Evolutionary conservation across 2,329 filamentous ascomycete genomes (phyloP).

Genomic region (Colletotrichum nymphaeae): DNA sequence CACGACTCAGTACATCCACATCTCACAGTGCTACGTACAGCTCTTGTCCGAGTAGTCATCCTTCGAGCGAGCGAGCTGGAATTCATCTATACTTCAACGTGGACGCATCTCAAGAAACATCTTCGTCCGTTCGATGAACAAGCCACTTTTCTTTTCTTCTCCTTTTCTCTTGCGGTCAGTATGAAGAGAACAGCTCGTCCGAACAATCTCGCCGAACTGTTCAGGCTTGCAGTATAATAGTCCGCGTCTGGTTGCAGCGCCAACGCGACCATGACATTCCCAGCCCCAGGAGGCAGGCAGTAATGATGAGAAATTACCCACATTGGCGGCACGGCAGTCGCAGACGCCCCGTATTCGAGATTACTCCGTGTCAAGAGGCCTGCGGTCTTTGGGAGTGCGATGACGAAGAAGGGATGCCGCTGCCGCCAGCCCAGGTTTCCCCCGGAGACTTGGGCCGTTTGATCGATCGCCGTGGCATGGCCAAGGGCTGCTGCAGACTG

Average conservation of each 20-base stretch:
- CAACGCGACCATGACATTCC: neutral
- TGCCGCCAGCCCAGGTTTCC: slow-evolving; percentile 10
- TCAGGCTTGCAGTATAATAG: neutral
- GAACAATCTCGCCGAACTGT: neutral
- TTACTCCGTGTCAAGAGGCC: neutral
- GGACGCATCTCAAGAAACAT: neutral
- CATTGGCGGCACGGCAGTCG: slow-evolving; percentile 22
- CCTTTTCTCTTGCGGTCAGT: neutral
- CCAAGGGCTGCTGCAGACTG: slow-evolving; percentile 25
- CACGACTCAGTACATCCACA: slow-evolving; percentile 22
- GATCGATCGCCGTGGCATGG: slow-evolving; percentile 25
- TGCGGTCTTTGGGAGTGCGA: neutral
- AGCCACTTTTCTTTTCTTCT: neutral
- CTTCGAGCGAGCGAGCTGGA: neutral
- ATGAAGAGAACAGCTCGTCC: neutral
- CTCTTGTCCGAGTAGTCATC: neutral
- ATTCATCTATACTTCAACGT: neutral
- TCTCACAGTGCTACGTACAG: neutral
- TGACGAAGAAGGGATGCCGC: slow-evolving; percentile 11
- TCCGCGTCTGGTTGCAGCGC: slow-evolving; percentile 2
- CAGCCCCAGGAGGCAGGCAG: neutral
- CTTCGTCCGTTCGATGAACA: neutral
- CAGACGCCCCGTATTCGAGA: slow-evolving; percentile 26
- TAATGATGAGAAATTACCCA: slow-evolving; percentile 1
- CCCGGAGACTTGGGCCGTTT: slow-evolving; percentile 9